Evolutionary conservation across 2,329 filamentous ascomycete species (phyloP).

Genomic region (Fusarium aywerte): DNA sequence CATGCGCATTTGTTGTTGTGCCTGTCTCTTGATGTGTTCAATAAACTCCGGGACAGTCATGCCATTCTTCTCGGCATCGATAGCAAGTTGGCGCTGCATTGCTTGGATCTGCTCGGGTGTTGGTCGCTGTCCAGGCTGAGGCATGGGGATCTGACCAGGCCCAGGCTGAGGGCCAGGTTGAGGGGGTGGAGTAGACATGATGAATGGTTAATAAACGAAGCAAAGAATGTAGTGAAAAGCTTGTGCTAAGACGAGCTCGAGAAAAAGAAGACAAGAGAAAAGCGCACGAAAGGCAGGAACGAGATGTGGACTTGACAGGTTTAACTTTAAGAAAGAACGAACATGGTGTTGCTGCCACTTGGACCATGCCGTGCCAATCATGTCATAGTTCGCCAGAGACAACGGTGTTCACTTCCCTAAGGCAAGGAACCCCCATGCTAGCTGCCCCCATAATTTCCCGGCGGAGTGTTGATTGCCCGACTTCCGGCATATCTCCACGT

Average conservation of each 20-base stretch:
- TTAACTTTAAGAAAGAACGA: conserved; percentile 30
- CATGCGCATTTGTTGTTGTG: conserved; percentile 61
- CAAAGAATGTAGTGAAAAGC: conserved; percentile 27
- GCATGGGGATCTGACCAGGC: conserved; percentile 49
- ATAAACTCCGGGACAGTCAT: conserved; percentile 88
- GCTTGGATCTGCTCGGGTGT: conserved; percentile 85
- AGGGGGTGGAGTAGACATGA: conserved; percentile 48
- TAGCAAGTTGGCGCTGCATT: conserved; percentile 84
- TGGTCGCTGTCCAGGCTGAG: conserved; percentile 62
- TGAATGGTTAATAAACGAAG: conserved; percentile 17
- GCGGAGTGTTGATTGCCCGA: conserved; percentile 49
- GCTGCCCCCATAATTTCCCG: conserved; percentile 25
- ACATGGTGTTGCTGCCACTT: conserved; percentile 37
- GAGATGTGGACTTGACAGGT: conserved; percentile 25
- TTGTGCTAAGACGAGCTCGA: conserved; percentile 22
- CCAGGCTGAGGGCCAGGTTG: conserved; percentile 45
- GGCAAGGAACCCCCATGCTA: conserved; percentile 4
- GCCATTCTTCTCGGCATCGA: conserved; percentile 85
- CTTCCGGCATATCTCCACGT: conserved; percentile 38
- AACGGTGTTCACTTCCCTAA: conserved; percentile 53
- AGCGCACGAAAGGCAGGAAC: conserved; percentile 22
- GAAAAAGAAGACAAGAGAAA: conserved; percentile 12
- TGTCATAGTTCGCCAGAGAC: conserved; percentile 44
- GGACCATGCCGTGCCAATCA: conserved; percentile 43
- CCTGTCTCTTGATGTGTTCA: conserved; percentile 71